These are phyloP conservation scores for Fusarium domesticum DNA, from an alignment of 2,329 filamentous ascomycete species.

Conservation along the genomic window DNA sequence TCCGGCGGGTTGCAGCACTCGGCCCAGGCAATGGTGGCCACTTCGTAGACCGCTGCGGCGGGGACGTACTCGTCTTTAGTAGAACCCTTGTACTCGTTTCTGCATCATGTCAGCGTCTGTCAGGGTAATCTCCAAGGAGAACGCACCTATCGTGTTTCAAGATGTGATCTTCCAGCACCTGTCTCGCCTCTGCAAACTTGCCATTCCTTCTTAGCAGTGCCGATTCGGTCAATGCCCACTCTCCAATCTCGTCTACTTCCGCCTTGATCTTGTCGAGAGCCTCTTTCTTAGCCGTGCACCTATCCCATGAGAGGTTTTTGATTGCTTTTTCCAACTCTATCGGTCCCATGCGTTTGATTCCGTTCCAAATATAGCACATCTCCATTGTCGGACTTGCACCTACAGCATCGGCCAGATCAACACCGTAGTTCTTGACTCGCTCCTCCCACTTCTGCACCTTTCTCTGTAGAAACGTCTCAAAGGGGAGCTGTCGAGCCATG, in stretches of 20 bases:
- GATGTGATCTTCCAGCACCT: constrained; percentile 61
- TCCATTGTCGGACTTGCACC: constrained; percentile 80
- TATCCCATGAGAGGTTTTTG: constrained; percentile 59
- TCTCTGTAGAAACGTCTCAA: constrained; percentile 79
- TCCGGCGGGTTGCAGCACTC: constrained; percentile 51
- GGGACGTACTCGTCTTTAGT: constrained; percentile 67
- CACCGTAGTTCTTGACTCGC: constrained; percentile 62
- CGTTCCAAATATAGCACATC: constrained; percentile 94
- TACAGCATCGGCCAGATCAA: constrained; percentile 74
- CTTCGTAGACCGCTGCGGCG: constrained; percentile 80
- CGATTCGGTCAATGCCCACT: constrained; percentile 64
- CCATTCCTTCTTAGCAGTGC: constrained; percentile 64
- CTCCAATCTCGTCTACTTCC: constrained; percentile 58
- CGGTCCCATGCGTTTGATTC: constrained; percentile 73
- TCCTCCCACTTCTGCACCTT: constrained; percentile 89
- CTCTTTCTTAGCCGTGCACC: constrained; percentile 52
- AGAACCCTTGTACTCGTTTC: constrained; percentile 54
- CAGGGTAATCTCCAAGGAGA: background rate
- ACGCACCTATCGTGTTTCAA: constrained; percentile 61
- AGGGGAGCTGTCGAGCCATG: constrained; percentile 84
- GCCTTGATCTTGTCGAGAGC: constrained; percentile 46
- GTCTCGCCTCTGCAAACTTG: constrained; percentile 61
- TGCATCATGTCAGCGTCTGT: constrained; percentile 28
- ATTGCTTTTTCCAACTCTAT: constrained; percentile 63
- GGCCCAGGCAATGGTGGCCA: constrained; percentile 77